Conservation (phyloP, 352 stramenopile species). For the Peronospora destructor region DNA sequence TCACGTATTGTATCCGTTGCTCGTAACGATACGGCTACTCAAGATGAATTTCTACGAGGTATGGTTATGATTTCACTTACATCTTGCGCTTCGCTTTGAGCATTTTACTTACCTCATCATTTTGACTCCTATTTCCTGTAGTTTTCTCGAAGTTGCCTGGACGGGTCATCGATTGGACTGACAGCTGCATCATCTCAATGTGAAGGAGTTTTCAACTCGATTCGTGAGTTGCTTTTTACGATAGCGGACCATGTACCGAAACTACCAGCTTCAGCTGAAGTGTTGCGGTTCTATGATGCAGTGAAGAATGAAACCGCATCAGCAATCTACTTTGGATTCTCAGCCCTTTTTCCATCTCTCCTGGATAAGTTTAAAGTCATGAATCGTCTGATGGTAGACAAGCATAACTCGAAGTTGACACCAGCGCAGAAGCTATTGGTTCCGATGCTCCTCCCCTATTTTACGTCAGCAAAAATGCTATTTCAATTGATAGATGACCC, state of each 20-base stretch:
- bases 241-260: conserved; percentile 51
- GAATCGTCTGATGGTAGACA: conserved; percentile 61
- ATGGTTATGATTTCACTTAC: conserved; percentile 6
- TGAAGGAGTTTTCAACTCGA: conserved; percentile 41
- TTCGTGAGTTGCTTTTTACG: conserved; percentile 63
- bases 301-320: conserved; percentile 75
- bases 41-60: conserved; percentile 89
- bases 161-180: conserved; percentile 54
- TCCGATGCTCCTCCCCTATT: conserved; percentile 77
- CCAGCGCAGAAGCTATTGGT: conserved; percentile 57
- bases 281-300: conserved; percentile 63
- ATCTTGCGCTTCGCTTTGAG: background rate
- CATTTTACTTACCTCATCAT: conserved; percentile 1
- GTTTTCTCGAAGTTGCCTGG: conserved; percentile 65
- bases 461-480: conserved; percentile 77
- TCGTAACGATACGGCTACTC: conserved; percentile 64
- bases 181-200: conserved; percentile 23
- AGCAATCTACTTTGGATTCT: conserved; percentile 75
- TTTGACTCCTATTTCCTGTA: conserved; percentile 15
- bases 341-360: conserved; percentile 72
- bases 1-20: conserved; percentile 60
- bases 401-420: conserved; percentile 18
- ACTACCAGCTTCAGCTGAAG: conserved; percentile 28
- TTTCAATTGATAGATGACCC: conserved; percentile 74
- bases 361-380: conserved; percentile 75